Conservation (phyloP, 768 basidiomycete species). For the Serpula lacrymans region DNA sequence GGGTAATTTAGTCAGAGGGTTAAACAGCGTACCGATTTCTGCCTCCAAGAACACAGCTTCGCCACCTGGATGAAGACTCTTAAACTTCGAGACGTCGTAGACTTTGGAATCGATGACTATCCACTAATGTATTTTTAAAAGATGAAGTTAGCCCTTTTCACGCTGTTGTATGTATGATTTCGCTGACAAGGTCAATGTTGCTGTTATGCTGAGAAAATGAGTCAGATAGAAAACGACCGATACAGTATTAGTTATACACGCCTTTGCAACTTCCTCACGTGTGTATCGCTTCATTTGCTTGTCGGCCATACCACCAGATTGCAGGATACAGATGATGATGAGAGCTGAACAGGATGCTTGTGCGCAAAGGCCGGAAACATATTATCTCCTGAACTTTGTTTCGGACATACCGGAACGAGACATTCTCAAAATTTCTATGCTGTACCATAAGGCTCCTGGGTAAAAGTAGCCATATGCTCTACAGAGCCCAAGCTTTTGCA, state of each 20-base stretch:
- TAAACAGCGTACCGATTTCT: constrained; percentile 59
- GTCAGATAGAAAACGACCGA: too few species aligned
- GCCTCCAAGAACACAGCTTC: constrained; percentile 65
- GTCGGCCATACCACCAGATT: not conserved
- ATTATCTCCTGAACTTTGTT: too few species aligned
- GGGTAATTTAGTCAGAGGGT: not conserved
- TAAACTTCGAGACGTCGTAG: constrained; percentile 78
- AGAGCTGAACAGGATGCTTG: too few species aligned
- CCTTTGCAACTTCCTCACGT: constrained; percentile 72
- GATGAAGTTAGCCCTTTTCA: not conserved
- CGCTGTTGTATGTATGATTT: constrained; percentile 11
- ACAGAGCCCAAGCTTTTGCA: too few species aligned
- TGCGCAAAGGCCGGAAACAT: too few species aligned
- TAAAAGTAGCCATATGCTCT: too few species aligned
- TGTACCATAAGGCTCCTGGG: too few species aligned
- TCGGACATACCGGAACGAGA: too few species aligned
- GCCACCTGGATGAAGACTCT: constrained; percentile 80
- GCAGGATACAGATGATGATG: not conserved
- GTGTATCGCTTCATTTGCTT: constrained; percentile 44
- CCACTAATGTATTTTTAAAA: constrained; percentile 47
- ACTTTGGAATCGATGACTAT: constrained; percentile 81
- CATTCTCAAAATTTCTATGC: too few species aligned
- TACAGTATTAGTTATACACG: constrained; percentile 16
- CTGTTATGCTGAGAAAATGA: constrained; percentile 66
- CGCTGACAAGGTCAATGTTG: constrained; percentile 64